These are phyloP conservation scores for Jackrogersella multiformis DNA, from an alignment of 495 filamentous ascomycete genomes.

Conservation along the genomic window DNA sequence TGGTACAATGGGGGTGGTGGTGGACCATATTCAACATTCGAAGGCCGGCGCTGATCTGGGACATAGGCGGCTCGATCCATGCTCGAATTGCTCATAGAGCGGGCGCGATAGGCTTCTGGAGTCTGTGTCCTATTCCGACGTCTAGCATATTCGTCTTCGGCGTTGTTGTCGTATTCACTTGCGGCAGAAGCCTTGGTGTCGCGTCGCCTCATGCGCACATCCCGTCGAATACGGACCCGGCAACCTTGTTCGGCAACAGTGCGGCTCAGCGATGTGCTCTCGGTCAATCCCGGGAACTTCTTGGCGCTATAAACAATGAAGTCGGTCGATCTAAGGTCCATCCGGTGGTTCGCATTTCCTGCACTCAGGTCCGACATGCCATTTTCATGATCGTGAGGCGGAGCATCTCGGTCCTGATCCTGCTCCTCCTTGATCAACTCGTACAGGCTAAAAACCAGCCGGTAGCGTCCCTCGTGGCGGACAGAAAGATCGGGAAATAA, in stretches of 20 bases:
- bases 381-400: slow-evolving; percentile 45
- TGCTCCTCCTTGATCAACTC: slow-evolving; percentile 84
- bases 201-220: slow-evolving; percentile 95
- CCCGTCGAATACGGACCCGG: slow-evolving; percentile 93
- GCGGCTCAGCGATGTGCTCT: slow-evolving; percentile 88
- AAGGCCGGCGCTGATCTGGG: slow-evolving; percentile 63
- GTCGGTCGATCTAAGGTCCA: slow-evolving; percentile 87
- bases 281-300: slow-evolving; percentile 95
- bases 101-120: slow-evolving; percentile 71
- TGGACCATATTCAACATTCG: slow-evolving; percentile 64
- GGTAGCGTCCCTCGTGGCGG: slow-evolving; percentile 92
- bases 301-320: slow-evolving; percentile 97
- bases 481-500: slow-evolving; percentile 98
- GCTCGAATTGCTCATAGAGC: slow-evolving; percentile 80
- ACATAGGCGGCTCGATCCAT: slow-evolving; percentile 59
- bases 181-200: slow-evolving; percentile 77
- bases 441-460: slow-evolving; percentile 89
- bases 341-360: slow-evolving; percentile 63
- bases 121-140: slow-evolving; percentile 67
- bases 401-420: slow-evolving; percentile 55
- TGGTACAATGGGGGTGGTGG: slow-evolving; percentile 52
- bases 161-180: slow-evolving; percentile 70
- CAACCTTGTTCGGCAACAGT: slow-evolving; percentile 97
- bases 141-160: slow-evolving; percentile 70
- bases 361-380: slow-evolving; percentile 51